A percentile compares a stretch with the other conserved stretches of the same genome.
Evolutionary conservation across 306 rosid genomes (phyloP).

Genomic region (Casuarina equisetifolia): DNA sequence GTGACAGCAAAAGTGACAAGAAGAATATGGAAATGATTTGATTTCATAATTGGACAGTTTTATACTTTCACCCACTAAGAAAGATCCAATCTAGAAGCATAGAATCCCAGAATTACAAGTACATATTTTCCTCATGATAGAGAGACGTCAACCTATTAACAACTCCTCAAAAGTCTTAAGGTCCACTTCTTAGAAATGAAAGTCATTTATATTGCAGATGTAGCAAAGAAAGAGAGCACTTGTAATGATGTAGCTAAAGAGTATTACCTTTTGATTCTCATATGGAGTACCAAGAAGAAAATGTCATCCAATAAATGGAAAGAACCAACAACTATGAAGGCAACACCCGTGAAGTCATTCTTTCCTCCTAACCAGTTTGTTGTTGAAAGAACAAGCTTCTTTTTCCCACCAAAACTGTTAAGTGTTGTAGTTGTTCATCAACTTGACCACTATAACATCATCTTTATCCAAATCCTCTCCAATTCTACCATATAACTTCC

Average conservation of each 20-base stretch:
- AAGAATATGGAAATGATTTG: neutral
- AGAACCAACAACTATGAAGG: slow-evolving; percentile 71
- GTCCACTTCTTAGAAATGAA: too few relatives aligned
- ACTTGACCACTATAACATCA: slow-evolving; percentile 66
- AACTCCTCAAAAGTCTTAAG: too few relatives aligned
- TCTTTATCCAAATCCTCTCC: slow-evolving; percentile 84
- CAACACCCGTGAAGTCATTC: slow-evolving; percentile 85
- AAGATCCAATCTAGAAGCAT: neutral
- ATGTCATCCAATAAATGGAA: slow-evolving; percentile 59
- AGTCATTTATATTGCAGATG: too few relatives aligned
- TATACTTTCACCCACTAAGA: neutral
- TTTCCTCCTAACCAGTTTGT: slow-evolving; percentile 92
- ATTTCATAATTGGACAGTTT: neutral
- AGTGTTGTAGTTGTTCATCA: slow-evolving; percentile 79
- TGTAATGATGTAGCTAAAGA: neutral
- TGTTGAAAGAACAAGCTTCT: slow-evolving; percentile 85
- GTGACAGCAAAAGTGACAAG: neutral
- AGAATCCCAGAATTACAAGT: neutral
- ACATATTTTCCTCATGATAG: too few relatives aligned
- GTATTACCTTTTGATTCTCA: slow-evolving; percentile 68
- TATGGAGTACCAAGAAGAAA: slow-evolving; percentile 77
- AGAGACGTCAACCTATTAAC: too few relatives aligned
- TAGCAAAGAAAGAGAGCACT: neutral
- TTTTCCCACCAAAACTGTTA: slow-evolving; percentile 89
- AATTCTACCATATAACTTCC: slow-evolving; percentile 89